These are phyloP conservation scores for Priceomyces castillae DNA, from an alignment of 805 yeast species.

Conservation along the genomic window DNA sequence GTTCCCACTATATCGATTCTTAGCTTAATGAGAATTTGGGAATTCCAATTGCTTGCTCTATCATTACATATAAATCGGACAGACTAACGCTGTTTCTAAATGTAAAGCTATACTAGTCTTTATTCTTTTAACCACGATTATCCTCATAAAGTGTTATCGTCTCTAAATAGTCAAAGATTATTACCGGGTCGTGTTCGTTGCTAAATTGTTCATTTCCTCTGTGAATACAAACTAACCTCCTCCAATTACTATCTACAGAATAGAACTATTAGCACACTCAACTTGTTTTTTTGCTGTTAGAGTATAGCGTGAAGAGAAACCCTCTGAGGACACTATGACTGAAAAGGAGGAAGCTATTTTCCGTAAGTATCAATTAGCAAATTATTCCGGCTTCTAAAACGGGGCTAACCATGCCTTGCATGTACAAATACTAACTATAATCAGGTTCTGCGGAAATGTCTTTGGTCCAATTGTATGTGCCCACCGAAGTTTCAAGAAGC, in stretches of 20 bases:
- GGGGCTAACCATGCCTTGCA: background rate
- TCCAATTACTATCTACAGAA: background rate
- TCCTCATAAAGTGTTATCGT: no score
- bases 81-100: no score
- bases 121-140: no score
- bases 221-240: background rate
- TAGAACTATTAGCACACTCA: background rate
- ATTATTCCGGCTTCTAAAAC: background rate
- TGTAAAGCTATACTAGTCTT: no score
- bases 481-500: constrained; percentile 86
- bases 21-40: no score
- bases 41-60: no score
- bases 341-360: constrained; percentile 46
- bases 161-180: no score
- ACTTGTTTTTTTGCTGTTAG: background rate
- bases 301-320: background rate
- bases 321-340: constrained; percentile 14
- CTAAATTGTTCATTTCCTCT: background rate
- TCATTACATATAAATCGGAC: no score
- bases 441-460: constrained; percentile 95
- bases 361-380: constrained; percentile 31
- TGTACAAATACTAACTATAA: constrained; percentile 14
- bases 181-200: background rate
- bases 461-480: constrained; percentile 84
- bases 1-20: no score